Conservation (phyloP, 106 monocot species). For the Dactylorhiza incarnata region DNA sequence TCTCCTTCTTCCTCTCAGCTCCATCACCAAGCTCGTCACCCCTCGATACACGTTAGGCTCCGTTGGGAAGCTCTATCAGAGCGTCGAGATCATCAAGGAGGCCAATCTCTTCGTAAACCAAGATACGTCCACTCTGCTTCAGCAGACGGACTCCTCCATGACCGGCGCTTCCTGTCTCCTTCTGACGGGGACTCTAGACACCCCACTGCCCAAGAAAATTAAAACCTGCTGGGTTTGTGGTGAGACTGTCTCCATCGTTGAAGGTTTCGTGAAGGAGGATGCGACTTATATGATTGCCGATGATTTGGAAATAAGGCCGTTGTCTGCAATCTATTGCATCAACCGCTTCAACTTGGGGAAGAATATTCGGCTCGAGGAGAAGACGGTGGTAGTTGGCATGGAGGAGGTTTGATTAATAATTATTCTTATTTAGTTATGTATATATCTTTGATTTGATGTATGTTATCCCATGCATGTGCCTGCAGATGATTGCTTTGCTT, state of each 20-base stretch:
- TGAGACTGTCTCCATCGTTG: not conserved
- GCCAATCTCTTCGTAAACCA: not conserved
- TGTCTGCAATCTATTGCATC: slow-evolving; percentile 23
- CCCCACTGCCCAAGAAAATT: not conserved
- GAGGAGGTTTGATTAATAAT: slow-evolving; percentile 4
- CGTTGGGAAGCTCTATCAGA: slow-evolving; percentile 5
- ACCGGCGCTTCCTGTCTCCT: not conserved
- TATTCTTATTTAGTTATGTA: not conserved
- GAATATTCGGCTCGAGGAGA: slow-evolving; percentile 18
- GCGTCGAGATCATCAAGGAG: slow-evolving; percentile 8
- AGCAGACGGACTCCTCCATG: not conserved
- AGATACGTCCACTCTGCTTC: not conserved
- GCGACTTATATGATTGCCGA: slow-evolving; percentile 35
- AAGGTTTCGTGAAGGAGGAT: slow-evolving; percentile 18
- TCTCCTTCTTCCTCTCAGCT: slow-evolving; percentile 18
- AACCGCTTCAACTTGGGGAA: slow-evolving; percentile 20
- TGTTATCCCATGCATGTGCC: not conserved
- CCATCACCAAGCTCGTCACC: slow-evolving; percentile 20
- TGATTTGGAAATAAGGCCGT: slow-evolving; percentile 20
- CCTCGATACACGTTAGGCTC: not conserved
- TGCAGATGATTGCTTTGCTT: slow-evolving; percentile 2
- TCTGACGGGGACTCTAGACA: not conserved
- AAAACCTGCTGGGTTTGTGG: not conserved
- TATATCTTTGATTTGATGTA: not conserved
- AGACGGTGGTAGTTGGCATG: slow-evolving; percentile 11